Base-by-base conservation (phyloP, 2,329 filamentous ascomycete genomes). In the Pseudocercospora vitis region DNA sequence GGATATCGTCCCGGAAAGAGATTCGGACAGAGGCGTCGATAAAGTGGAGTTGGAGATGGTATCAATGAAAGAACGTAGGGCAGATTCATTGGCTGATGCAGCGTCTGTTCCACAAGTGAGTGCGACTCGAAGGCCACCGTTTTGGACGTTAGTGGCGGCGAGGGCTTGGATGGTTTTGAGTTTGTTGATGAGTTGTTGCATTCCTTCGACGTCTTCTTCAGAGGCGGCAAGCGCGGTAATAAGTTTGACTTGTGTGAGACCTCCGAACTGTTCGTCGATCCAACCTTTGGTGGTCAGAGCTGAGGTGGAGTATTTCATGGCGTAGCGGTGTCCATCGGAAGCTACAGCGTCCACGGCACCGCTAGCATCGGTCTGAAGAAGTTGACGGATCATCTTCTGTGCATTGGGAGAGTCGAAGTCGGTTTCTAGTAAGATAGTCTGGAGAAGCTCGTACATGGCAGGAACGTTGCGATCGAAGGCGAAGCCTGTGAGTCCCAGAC, bases 301-400 rank as follows among this genome's bases (percentile, higher is more conserved):
- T 21, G 92, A 86, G 67, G 95, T 87, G 0, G 94, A 90, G 65
- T 87, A 90, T 44, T 86, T 85, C 63, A 89, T 85, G 3, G 94
- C 94, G 70, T 86, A 99, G 0, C 85, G 81, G 68, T 99, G 92
- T 0, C 94, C 94, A 12, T 89, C 88, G 28, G 90, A 91, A 3
- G 94, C 92, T 65, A 99, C 91, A 39, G 88, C 86, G 67, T 96
- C 95, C 48, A 97, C 83, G 0, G 94, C 89, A 28, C 92, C 92
- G 65, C 94, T 94, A 0, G 91, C 88, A 11, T 88, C 87, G 12
- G 87, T 87, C 66, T 95, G 89, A 9, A 99, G 77, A 19, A 99
- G 79, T 71, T 97, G 89, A 48, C 88, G 82, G 48, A 97, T 89
- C 68, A 92, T 88, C 47, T 84, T 81, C 19, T 91, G 84, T 1